Percentiles rank a stretch among this genome's conserved stretches.
phyloP scores from a whole-genome alignment of 768 basidiomycete species.

The Pisolithus tinctorius region DNA sequence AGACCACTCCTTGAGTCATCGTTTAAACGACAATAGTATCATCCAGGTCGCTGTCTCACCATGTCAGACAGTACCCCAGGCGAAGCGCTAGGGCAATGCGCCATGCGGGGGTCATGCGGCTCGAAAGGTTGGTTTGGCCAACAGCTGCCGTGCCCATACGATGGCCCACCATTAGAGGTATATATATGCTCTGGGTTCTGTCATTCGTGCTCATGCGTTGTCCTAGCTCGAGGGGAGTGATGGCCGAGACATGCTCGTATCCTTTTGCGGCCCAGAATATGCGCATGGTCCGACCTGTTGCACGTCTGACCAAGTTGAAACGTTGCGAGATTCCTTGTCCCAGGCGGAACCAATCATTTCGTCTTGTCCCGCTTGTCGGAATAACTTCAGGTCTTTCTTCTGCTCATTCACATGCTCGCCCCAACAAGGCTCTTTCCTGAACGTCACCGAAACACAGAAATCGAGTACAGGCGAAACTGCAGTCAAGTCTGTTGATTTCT shows the following conservation, averaged over 20 bases:
- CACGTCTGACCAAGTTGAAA: conserved; percentile 69
- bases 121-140: conserved; percentile 67
- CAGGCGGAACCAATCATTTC: conserved; percentile 81
- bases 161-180: conserved; percentile 73
- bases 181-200: conserved; percentile 18
- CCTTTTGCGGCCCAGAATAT: conserved; percentile 75
- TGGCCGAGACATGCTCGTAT: conserved; percentile 48
- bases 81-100: conserved; percentile 42
- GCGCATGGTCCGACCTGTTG: conserved; percentile 76
- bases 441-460: conserved; percentile 74
- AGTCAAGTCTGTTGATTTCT: conserved; percentile 84
- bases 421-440: conserved; percentile 74
- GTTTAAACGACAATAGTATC: background rate
- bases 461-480: conserved; percentile 57
- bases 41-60: background rate
- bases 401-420: conserved; percentile 97
- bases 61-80: conserved; percentile 14
- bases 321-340: conserved; percentile 68
- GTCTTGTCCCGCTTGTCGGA: conserved; percentile 96
- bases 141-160: conserved; percentile 84
- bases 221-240: conserved; percentile 45
- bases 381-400: conserved; percentile 94
- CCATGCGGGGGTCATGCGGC: conserved; percentile 85
- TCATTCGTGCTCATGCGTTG: conserved; percentile 2
- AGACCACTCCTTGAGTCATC: background rate